Conservation (phyloP, 2,329 filamentous ascomycete species). For the Calonectria henricotiae region DNA sequence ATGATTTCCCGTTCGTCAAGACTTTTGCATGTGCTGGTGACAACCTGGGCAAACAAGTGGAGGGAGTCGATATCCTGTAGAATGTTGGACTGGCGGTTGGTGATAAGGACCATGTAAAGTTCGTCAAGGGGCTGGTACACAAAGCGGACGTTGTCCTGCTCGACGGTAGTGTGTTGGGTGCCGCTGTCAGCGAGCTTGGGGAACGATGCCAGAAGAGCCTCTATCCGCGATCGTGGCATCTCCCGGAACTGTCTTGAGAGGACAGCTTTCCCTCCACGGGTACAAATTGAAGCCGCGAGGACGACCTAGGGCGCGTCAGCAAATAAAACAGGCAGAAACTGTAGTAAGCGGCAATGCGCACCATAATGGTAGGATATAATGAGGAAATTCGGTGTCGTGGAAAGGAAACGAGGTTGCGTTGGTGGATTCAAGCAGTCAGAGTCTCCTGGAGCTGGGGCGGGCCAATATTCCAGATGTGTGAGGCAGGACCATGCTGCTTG, state of each 20-base stretch:
- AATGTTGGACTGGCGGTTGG: slow-evolving; percentile 99
- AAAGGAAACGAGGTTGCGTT: slow-evolving; percentile 44
- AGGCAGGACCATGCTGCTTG: slow-evolving; percentile 31
- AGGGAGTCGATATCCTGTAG: slow-evolving; percentile 99
- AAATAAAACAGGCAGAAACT: slow-evolving; percentile 15
- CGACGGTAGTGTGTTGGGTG: slow-evolving; percentile 97
- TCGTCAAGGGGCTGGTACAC: slow-evolving; percentile 99
- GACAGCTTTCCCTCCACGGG: slow-evolving; percentile 97
- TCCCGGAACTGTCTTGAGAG: slow-evolving; percentile 98
- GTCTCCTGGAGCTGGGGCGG: slow-evolving; percentile 53
- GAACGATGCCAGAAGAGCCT: slow-evolving; percentile 96
- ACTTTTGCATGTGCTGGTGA: slow-evolving; percentile 95
- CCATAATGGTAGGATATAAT: slow-evolving; percentile 59
- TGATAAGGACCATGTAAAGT: slow-evolving; percentile 99
- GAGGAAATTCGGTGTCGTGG: slow-evolving; percentile 43
- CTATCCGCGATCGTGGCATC: slow-evolving; percentile 96
- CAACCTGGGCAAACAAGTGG: slow-evolving; percentile 97
- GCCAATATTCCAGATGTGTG: slow-evolving; percentile 54
- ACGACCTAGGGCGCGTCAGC: slow-evolving; percentile 79
- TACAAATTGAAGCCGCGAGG: slow-evolving; percentile 98
- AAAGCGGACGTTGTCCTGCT: slow-evolving; percentile 99
- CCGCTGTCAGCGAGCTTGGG: slow-evolving; percentile 97
- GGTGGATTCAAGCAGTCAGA: slow-evolving; percentile 41
- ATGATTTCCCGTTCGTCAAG: slow-evolving; percentile 96
- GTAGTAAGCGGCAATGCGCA: slow-evolving; percentile 49